Conservation (phyloP, 2,329 filamentous ascomycete genomes). For the Calonectria montana region DNA sequence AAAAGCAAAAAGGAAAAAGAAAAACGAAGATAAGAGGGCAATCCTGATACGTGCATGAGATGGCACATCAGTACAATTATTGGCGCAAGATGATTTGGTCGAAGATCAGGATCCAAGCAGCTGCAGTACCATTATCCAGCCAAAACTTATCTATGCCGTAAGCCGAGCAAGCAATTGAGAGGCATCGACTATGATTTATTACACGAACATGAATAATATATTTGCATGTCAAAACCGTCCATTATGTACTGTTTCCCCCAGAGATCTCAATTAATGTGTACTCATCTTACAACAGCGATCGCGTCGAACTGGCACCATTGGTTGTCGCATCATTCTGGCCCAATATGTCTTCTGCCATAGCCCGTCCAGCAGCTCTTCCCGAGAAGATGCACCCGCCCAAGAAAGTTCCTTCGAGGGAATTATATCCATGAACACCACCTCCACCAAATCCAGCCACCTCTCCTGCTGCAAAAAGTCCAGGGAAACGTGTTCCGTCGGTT, state of each 20-base stretch:
- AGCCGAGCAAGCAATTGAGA: too few relatives aligned
- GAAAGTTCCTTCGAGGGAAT: constrained; percentile 71
- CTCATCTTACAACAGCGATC: neutral
- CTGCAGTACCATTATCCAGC: too few relatives aligned
- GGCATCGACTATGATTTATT: too few relatives aligned
- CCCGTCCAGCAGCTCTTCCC: constrained; percentile 65
- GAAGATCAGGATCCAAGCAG: too few relatives aligned
- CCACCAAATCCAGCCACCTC: constrained; percentile 72
- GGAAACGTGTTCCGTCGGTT: constrained; percentile 59
- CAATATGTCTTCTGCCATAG: constrained; percentile 61
- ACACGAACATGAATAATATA: neutral
- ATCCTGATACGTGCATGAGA: too few relatives aligned
- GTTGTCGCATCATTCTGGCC: constrained; percentile 2
- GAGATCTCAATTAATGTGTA: neutral
- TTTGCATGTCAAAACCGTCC: neutral
- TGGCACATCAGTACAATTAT: too few relatives aligned
- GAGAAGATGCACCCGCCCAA: constrained; percentile 73
- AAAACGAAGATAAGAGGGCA: neutral
- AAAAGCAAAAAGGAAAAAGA: neutral
- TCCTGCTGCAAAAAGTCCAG: constrained; percentile 69
- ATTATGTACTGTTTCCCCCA: neutral
- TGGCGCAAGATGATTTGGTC: too few relatives aligned
- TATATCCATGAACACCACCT: constrained; percentile 72
- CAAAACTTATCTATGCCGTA: too few relatives aligned
- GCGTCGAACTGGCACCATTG: neutral